Evolutionary conservation across 805 yeast species (phyloP).

Genomic region (Yarrowia divulgata): DNA sequence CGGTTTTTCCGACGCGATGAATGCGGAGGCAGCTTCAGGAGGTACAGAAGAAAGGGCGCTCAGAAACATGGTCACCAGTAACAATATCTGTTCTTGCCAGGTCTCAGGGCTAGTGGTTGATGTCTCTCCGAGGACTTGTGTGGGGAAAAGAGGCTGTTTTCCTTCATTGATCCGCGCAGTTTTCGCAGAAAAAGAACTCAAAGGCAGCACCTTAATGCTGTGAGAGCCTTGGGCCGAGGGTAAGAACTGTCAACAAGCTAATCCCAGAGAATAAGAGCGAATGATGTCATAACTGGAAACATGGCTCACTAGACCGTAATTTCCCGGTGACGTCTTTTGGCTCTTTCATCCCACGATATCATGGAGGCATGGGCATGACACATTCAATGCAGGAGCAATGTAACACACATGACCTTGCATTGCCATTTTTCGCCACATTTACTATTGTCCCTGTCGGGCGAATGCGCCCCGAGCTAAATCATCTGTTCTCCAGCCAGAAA

Average conservation of each 20-base stretch:
- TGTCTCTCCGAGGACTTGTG: neutral
- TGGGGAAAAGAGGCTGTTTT: constrained; percentile 13
- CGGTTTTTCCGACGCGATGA: neutral
- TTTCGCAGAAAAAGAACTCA: neutral
- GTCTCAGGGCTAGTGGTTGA: neutral
- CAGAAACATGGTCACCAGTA: neutral
- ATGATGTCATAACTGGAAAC: neutral
- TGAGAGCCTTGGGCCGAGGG: neutral
- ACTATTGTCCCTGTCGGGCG: neutral
- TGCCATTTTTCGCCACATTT: neutral
- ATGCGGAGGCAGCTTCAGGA: no score
- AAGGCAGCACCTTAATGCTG: neutral
- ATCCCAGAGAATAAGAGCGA: neutral
- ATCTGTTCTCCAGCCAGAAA: neutral
- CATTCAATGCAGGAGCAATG: constrained; percentile 13
- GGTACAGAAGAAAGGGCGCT: no score
- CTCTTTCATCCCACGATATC: neutral
- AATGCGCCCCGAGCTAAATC: constrained; percentile 1
- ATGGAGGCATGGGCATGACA: no score
- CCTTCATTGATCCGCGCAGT: neutral
- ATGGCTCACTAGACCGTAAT: no score
- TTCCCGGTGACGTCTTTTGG: no score
- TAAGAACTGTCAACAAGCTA: constrained; percentile 1
- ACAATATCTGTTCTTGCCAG: no score
- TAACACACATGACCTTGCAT: constrained; percentile 16